These are phyloP conservation scores for Crepidotus variabilis DNA, from an alignment of 768 basidiomycete genomes.

Conservation along the genomic window DNA sequence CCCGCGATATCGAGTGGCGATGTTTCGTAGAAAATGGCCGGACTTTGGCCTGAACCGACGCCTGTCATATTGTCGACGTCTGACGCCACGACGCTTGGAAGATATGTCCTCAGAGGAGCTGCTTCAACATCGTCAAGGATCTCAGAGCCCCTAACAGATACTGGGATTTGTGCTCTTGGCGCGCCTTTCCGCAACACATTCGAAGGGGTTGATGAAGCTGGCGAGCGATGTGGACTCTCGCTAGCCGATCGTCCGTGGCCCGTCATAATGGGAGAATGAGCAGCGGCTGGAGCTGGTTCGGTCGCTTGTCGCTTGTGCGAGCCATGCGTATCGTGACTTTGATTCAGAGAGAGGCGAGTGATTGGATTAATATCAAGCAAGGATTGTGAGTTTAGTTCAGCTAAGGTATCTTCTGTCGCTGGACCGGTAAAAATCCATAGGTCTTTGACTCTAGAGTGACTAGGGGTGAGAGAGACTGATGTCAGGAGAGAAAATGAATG, in stretches of 20 bases:
- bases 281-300: slow-evolving; percentile 23
- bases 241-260: slow-evolving; percentile 14
- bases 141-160: slow-evolving; percentile 43
- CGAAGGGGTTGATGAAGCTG: slow-evolving; percentile 20
- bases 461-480: slow-evolving; percentile 62
- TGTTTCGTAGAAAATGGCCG: slow-evolving; percentile 30
- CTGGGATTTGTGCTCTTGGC: slow-evolving; percentile 59
- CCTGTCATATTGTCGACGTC: slow-evolving; percentile 65
- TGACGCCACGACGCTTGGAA: slow-evolving; percentile 53
- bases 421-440: slow-evolving; percentile 75
- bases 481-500: slow-evolving; percentile 67
- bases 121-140: slow-evolving; percentile 10
- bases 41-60: slow-evolving; percentile 40
- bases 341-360: slow-evolving; percentile 5
- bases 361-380: slow-evolving; percentile 1
- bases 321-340: slow-evolving; percentile 9
- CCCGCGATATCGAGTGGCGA: slow-evolving; percentile 21
- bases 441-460: slow-evolving; percentile 70
- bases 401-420: slow-evolving; percentile 27
- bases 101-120: slow-evolving; percentile 29
- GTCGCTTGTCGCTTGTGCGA: slow-evolving; percentile 36
- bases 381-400: slow-evolving; percentile 19
- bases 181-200: slow-evolving; percentile 56
- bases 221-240: slow-evolving; percentile 15
- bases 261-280: slow-evolving; percentile 12